Evolutionary conservation across 2,329 filamentous ascomycete genomes (phyloP).

Genomic region (Purpureocillium takamizusanense): DNA sequence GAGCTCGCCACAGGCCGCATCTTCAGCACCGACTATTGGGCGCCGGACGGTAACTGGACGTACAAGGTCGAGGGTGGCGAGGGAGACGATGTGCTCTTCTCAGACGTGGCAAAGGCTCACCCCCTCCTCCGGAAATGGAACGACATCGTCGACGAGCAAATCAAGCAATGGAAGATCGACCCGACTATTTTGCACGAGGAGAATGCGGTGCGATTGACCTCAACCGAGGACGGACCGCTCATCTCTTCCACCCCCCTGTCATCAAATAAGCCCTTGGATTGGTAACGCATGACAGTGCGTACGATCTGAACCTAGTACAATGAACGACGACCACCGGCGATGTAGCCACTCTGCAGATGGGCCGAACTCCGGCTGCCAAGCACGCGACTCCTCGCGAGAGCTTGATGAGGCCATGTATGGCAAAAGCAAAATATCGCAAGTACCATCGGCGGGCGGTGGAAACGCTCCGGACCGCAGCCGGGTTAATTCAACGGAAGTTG

Average conservation of each 20-base stretch:
- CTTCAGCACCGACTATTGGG: conserved; percentile 59
- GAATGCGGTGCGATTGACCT: conserved; percentile 16
- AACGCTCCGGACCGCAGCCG: too few relatives aligned
- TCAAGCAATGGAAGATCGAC: conserved; percentile 24
- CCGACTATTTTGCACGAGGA: conserved; percentile 23
- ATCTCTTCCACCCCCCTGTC: conserved; percentile 12
- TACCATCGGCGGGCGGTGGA: too few relatives aligned
- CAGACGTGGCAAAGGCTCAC: conserved; percentile 57
- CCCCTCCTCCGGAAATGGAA: conserved; percentile 59
- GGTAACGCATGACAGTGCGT: conserved; percentile 17
- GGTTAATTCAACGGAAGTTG: too few relatives aligned
- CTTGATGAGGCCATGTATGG: too few relatives aligned
- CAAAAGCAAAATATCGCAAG: too few relatives aligned
- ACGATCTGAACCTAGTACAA: background rate
- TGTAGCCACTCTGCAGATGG: background rate
- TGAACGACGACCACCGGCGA: background rate
- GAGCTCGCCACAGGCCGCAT: conserved; percentile 55
- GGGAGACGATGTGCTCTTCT: conserved; percentile 40
- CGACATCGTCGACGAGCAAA: conserved; percentile 19
- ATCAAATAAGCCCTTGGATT: conserved; percentile 25
- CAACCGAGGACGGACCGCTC: conserved; percentile 17
- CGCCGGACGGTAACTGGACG: conserved; percentile 61
- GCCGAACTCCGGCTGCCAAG: too few relatives aligned
- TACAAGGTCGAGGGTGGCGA: conserved; percentile 40
- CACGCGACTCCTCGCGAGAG: too few relatives aligned